phyloP scores from a whole-genome alignment of 2,329 filamentous ascomycete species.

The Falciphora oryzae region DNA sequence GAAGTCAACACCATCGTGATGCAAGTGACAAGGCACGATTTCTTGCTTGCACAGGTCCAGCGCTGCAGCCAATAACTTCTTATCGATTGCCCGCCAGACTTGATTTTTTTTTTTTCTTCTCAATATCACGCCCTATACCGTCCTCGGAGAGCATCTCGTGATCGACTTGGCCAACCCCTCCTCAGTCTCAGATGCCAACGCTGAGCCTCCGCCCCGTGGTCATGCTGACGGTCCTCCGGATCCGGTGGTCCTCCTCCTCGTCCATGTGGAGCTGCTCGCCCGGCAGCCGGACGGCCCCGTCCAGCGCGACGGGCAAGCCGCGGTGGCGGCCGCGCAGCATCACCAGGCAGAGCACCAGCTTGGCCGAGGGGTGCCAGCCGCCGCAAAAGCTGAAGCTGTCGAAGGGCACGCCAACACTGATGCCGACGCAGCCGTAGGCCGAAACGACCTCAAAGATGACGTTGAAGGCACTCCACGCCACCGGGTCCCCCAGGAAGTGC shows the following conservation, averaged over 20 bases:
- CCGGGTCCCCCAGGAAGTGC: slow-evolving; percentile 45
- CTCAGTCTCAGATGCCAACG: background rate
- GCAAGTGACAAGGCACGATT: too few relatives aligned
- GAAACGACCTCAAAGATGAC: slow-evolving; percentile 50
- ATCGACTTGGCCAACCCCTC: too few relatives aligned
- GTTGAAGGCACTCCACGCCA: slow-evolving; percentile 51
- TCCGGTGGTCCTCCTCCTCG: slow-evolving; percentile 36
- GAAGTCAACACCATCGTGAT: too few relatives aligned
- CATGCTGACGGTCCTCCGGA: slow-evolving; percentile 21
- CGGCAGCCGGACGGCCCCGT: slow-evolving; percentile 42
- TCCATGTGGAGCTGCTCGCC: slow-evolving; percentile 29
- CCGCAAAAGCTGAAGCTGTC: slow-evolving; percentile 50
- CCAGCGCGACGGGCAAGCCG: slow-evolving; percentile 48
- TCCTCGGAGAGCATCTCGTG: too few relatives aligned
- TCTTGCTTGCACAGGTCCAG: too few relatives aligned
- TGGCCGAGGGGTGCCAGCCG: slow-evolving; percentile 41
- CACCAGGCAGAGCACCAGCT: slow-evolving; percentile 51
- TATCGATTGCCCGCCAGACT: too few relatives aligned
- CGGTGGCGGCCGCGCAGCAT: slow-evolving; percentile 51
- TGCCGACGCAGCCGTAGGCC: slow-evolving; percentile 45
- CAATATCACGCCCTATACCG: too few relatives aligned
- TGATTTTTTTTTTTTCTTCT: too few relatives aligned
- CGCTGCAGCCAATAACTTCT: too few relatives aligned
- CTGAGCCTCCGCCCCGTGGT: too few relatives aligned
- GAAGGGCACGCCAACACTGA: slow-evolving; percentile 42